phyloP scores from a whole-genome alignment of 2,329 filamentous ascomycete species.

The Xylariaceae sp. region DNA sequence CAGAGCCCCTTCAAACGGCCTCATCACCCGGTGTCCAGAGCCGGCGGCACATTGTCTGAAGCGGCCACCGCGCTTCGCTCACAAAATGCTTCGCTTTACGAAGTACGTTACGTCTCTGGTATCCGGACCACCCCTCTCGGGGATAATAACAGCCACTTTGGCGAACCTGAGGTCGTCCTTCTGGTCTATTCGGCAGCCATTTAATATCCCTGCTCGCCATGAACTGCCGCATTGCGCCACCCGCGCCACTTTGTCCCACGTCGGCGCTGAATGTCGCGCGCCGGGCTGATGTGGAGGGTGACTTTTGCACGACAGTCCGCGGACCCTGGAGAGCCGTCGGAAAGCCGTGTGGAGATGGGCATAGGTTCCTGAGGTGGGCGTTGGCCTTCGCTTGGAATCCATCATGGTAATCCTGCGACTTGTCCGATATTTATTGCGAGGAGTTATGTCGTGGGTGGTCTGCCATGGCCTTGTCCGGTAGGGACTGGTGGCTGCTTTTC shows the following conservation, averaged over 20 bases:
- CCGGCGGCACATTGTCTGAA: not conserved
- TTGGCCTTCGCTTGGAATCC: not conserved
- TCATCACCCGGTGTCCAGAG: too few species aligned
- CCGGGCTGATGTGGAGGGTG: constrained; percentile 20
- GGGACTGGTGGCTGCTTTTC: too few species aligned
- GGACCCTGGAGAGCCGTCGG: constrained; percentile 35
- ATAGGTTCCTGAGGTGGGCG: constrained; percentile 36
- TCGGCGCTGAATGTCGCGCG: constrained; percentile 25
- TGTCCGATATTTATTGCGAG: too few species aligned
- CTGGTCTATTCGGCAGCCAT: constrained; percentile 38
- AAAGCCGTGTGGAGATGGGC: constrained; percentile 46
- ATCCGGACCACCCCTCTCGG: constrained; percentile 25
- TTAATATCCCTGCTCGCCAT: constrained; percentile 33
- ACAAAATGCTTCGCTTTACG: too few species aligned
- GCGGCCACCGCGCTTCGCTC: too few species aligned
- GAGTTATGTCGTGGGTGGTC: not conserved
- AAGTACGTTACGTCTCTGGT: constrained; percentile 26
- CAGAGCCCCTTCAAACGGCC: constrained; percentile 31
- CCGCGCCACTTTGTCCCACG: constrained; percentile 36
- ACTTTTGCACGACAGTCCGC: constrained; percentile 35
- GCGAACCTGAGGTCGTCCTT: constrained; percentile 33
- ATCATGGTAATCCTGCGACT: not conserved
- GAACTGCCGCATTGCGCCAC: constrained; percentile 37
- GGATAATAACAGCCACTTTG: constrained; percentile 38
- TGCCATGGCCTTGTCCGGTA: too few species aligned